Evolutionary conservation across 345 rosid species (phyloP).

Genomic region (Eucalyptus virginea): DNA sequence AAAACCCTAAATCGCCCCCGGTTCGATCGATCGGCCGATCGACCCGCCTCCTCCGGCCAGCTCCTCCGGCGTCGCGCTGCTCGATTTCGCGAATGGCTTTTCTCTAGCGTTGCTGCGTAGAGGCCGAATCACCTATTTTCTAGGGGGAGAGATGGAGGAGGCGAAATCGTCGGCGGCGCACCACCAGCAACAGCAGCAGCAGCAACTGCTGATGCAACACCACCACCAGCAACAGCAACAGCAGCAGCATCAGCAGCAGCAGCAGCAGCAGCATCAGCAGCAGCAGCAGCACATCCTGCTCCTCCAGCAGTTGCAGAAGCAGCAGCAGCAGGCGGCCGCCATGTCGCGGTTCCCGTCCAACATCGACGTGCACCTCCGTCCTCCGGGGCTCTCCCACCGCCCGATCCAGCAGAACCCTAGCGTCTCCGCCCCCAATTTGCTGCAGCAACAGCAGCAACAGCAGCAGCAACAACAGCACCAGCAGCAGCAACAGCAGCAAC

Average conservation of each 20-base stretch:
- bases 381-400: conserved; percentile 36
- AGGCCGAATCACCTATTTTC: background rate
- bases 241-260: conserved; percentile 14
- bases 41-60: background rate
- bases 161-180: conserved; percentile 34
- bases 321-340: conserved; percentile 69
- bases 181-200: background rate
- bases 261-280: conserved; percentile 36
- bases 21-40: background rate
- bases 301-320: conserved; percentile 52
- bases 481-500: conserved; percentile 1
- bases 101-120: background rate
- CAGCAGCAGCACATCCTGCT: conserved; percentile 34
- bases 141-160: conserved; percentile 34
- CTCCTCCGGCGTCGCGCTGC: background rate
- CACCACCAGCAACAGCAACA: conserved; percentile 33
- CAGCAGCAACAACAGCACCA: conserved; percentile 3
- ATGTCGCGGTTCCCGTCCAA: conserved; percentile 93
- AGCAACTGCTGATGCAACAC: conserved; percentile 36
- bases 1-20: background rate
- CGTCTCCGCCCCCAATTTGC: background rate
- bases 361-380: conserved; percentile 71
- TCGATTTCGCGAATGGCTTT: background rate
- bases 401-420: conserved; percentile 34
- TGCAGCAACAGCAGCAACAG: background rate